A percentile compares a stretch with the other conserved stretches of the same genome.
Evolutionary conservation across 805 yeast genomes (phyloP).

Genomic region (Torulaspora gathmanii): DNA sequence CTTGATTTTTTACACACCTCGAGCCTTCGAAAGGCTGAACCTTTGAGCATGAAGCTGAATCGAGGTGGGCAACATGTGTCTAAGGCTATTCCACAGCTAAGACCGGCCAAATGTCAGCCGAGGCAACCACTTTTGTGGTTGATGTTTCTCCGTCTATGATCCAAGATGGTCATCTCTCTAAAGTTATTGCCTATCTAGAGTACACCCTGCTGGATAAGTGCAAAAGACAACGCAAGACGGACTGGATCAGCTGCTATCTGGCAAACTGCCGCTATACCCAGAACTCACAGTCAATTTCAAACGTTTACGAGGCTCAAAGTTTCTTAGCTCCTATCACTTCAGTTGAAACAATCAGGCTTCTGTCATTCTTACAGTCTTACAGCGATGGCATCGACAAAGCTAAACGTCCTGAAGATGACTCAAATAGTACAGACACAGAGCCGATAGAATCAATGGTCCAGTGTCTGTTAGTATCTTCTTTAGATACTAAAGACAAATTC

Average conservation of each 20-base stretch:
- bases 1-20: slow-evolving; percentile 7
- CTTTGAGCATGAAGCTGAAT: not conserved
- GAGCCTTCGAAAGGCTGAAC: not conserved
- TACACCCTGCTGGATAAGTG: slow-evolving; percentile 27
- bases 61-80: not conserved
- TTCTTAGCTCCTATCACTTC: slow-evolving; percentile 27
- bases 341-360: slow-evolving; percentile 6
- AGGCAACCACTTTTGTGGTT: slow-evolving; percentile 28
- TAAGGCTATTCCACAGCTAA: not conserved
- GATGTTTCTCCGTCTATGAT: slow-evolving; percentile 26
- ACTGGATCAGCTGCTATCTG: slow-evolving; percentile 25
- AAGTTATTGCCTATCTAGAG: slow-evolving; percentile 27
- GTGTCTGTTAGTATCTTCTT: slow-evolving; percentile 24
- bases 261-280: slow-evolving; percentile 18
- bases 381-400: slow-evolving; percentile 1
- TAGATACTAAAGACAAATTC: slow-evolving; percentile 26
- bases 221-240: slow-evolving; percentile 31
- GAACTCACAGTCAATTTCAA: slow-evolving; percentile 22
- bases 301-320: slow-evolving; percentile 19
- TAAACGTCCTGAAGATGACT: not conserved
- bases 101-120: slow-evolving; percentile 16
- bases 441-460: slow-evolving; percentile 17
- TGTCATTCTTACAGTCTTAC: slow-evolving; percentile 12
- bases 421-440: not conserved
- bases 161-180: slow-evolving; percentile 10